These are phyloP conservation scores for Xylariales sp. DNA, from an alignment of 2,329 filamentous ascomycete species.

Conservation along the genomic window DNA sequence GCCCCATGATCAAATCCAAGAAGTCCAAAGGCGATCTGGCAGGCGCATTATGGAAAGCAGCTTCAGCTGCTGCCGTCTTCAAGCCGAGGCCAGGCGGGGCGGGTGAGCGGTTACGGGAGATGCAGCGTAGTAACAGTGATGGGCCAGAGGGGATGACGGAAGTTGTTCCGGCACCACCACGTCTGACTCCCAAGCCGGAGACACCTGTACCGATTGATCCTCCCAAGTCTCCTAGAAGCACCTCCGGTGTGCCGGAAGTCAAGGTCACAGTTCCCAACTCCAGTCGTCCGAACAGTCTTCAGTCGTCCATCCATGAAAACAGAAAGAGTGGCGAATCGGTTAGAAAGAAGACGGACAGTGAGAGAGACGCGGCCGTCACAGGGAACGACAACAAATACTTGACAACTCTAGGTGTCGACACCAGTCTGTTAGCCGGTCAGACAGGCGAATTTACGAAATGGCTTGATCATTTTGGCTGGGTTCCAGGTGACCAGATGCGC, in stretches of 20 bases:
- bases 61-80: slow-evolving; percentile 66
- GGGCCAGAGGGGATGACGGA: slow-evolving; percentile 86
- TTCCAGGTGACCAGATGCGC: slow-evolving; percentile 68
- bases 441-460: slow-evolving; percentile 78
- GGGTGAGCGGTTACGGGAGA: slow-evolving; percentile 68
- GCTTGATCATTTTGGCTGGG: slow-evolving; percentile 85
- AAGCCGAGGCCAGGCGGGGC: slow-evolving; percentile 86
- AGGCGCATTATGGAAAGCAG: slow-evolving; percentile 74
- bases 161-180: slow-evolving; percentile 74
- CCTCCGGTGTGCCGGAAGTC: slow-evolving; percentile 48
- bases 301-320: slow-evolving; percentile 30
- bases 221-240: slow-evolving; percentile 27
- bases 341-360: slow-evolving; percentile 38
- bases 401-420: slow-evolving; percentile 71
- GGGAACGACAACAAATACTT: slow-evolving; percentile 78
- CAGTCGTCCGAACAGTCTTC: slow-evolving; percentile 35
- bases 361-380: slow-evolving; percentile 57
- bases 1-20: slow-evolving; percentile 86
- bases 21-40: slow-evolving; percentile 69
- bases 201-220: slow-evolving; percentile 27
- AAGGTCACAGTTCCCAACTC: slow-evolving; percentile 50
- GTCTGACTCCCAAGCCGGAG: slow-evolving; percentile 36
- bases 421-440: slow-evolving; percentile 67
- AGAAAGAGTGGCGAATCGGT: slow-evolving; percentile 25
- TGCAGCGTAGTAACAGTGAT: slow-evolving; percentile 53